Evolutionary conservation across 257 asterid species (phyloP), one percentile per base, ranked within the genome.

Genomic region (Fraxinus excelsior): DNA sequence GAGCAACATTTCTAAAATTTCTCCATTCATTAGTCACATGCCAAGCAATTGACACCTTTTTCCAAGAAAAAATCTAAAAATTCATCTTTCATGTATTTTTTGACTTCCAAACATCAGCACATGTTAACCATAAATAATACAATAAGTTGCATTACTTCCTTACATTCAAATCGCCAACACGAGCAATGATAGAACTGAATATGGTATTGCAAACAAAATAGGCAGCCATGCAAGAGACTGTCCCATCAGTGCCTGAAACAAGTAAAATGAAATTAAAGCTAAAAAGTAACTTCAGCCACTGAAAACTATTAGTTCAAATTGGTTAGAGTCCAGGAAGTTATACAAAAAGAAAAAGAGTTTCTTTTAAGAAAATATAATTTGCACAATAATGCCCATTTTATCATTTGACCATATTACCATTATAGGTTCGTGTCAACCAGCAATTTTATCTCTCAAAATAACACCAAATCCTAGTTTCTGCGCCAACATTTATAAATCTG

Each of bases 161-260:
- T 87, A 94, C 98, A 87, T 94, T 94, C 71, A 94, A 73, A 70
- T 78, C 89, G 29, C 93, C 97, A 68, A 92, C 97, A 70, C 76
- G 91, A 38, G 87, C 73, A 19, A 92, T 32, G 49, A 94, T 85
- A 75, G 94, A 88, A 60, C 42, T 78, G 87, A 94, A 94, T 68
- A 94, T 85, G 16, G 89, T 79, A 83, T 88, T 87, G 86, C 98
- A 94, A 79, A 88, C 91, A 72, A 90, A 66, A 80, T 89, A 94
- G 72, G 98, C 89, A 7, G 98, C 98, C 90, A 91, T 72, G 83
- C 98, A 94, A 81, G 97, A 86, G 74, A 88, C 2, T 1, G 92
- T 92, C 80, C 98, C 97, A 62, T 90, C 89, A 79, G 96, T 94
- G 71, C 98, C 98, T 94, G 92, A 35, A 82, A 76, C 79, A 70